phyloP scores from a whole-genome alignment of 2,329 filamentous ascomycete species.

The Geosmithia flava region DNA sequence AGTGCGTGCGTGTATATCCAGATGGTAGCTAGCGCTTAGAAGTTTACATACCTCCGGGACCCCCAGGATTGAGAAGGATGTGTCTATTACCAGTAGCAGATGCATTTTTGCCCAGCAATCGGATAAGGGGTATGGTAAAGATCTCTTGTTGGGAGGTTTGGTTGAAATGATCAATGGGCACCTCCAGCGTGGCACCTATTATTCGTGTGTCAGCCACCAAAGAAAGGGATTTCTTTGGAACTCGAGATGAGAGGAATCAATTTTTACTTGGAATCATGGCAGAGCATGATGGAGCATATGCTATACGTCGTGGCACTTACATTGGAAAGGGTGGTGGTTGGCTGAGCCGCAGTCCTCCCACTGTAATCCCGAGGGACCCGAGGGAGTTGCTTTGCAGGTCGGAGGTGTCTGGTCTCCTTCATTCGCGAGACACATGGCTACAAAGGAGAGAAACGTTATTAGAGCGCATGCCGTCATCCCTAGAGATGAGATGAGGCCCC shows the following conservation, averaged over 20 bases:
- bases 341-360: slow-evolving; percentile 27
- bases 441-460: too few relatives aligned
- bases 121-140: slow-evolving; percentile 31
- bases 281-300: slow-evolving; percentile 11
- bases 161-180: slow-evolving; percentile 34
- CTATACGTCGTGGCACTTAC: too few relatives aligned
- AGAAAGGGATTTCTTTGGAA: too few relatives aligned
- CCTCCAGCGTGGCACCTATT: slow-evolving; percentile 5
- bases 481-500: too few relatives aligned
- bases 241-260: too few relatives aligned
- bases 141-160: slow-evolving; percentile 18
- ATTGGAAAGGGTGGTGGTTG: slow-evolving; percentile 24
- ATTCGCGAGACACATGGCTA: too few relatives aligned
- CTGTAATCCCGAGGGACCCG: not conserved
- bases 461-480: too few relatives aligned
- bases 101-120: slow-evolving; percentile 26
- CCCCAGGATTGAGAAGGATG: slow-evolving; percentile 33
- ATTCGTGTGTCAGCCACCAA: too few relatives aligned
- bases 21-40: not conserved
- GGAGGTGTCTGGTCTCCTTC: too few relatives aligned
- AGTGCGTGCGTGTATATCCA: not conserved
- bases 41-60: slow-evolving; percentile 23
- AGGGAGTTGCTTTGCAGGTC: too few relatives aligned
- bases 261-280: not conserved
- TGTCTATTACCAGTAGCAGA: slow-evolving; percentile 9